phyloP scores from a whole-genome alignment of 768 basidiomycete genomes.

The Strobilomyces confusus region DNA sequence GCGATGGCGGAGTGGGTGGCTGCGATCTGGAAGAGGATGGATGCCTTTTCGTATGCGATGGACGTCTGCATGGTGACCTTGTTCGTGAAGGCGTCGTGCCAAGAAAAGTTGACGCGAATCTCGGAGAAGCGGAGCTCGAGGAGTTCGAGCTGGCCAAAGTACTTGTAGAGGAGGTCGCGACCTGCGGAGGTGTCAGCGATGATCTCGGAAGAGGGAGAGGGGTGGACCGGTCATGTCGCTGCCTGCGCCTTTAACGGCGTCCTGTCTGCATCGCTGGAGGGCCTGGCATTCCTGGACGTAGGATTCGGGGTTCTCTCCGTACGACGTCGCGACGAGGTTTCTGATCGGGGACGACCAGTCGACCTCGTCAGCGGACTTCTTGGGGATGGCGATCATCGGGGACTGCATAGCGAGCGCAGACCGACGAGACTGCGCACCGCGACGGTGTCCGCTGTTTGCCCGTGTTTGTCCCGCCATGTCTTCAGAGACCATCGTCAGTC shows the following conservation, averaged over 20 bases:
- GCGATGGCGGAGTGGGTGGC: conserved; percentile 92
- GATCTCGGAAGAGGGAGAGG: not conserved
- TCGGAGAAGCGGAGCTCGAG: conserved; percentile 96
- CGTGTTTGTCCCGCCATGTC: conserved; percentile 38
- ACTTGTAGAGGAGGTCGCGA: conserved; percentile 95
- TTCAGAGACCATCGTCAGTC: conserved; percentile 82
- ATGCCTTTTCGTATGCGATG: conserved; percentile 97
- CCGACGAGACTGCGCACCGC: not conserved
- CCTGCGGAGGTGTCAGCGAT: conserved; percentile 39
- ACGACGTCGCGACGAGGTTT: conserved; percentile 82
- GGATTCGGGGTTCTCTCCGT: conserved; percentile 88
- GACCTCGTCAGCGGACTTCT: conserved; percentile 93
- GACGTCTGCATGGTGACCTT: conserved; percentile 94
- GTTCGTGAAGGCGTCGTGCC: conserved; percentile 95
- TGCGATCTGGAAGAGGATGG: conserved; percentile 94
- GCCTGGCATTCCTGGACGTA: conserved; percentile 81
- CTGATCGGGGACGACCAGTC: conserved; percentile 93
- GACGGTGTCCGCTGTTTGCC: conserved; percentile 8
- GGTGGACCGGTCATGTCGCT: conserved; percentile 87
- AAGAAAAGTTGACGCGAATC: conserved; percentile 92
- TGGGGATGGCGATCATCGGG: conserved; percentile 88
- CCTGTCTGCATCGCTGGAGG: conserved; percentile 89
- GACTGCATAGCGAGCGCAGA: no score
- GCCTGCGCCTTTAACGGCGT: conserved; percentile 94
- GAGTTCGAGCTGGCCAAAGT: conserved; percentile 97